A percentile compares a stretch with the other conserved stretches of the same genome.
These are phyloP conservation scores for Tricholoma hemisulphureum DNA, from an alignment of 768 basidiomycete species.

Conservation along the genomic window DNA sequence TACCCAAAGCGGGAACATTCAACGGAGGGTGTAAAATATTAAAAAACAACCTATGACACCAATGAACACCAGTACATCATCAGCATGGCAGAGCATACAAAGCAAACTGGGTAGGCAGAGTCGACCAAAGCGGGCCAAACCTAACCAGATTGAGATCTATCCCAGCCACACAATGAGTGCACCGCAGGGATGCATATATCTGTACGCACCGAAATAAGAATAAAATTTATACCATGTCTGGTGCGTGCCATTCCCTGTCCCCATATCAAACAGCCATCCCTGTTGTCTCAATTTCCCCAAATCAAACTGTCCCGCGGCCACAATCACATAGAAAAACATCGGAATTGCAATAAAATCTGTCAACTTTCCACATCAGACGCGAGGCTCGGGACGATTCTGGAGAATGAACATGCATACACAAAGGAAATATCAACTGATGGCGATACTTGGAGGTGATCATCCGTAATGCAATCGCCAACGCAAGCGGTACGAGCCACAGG, in stretches of 20 bases:
- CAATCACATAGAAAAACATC: constrained; percentile 77
- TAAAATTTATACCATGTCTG: constrained; percentile 85
- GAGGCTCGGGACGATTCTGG: not conserved
- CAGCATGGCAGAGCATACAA: constrained; percentile 51
- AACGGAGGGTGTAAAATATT: constrained; percentile 82
- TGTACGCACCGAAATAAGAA: constrained; percentile 64
- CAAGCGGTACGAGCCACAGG: constrained; percentile 80
- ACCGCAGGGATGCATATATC: not conserved
- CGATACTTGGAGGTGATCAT: constrained; percentile 76
- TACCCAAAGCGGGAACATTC: constrained; percentile 87
- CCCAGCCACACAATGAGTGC: not conserved
- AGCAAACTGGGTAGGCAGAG: constrained; percentile 92
- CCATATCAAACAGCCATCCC: constrained; percentile 89
- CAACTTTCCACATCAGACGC: not conserved
- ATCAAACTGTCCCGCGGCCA: constrained; percentile 60
- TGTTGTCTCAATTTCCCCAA: constrained; percentile 54
- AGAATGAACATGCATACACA: constrained; percentile 51
- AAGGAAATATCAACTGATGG: constrained; percentile 90
- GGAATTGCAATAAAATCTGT: constrained; percentile 82
- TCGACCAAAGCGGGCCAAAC: constrained; percentile 71
- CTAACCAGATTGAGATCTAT: constrained; percentile 61
- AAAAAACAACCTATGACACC: constrained; percentile 64
- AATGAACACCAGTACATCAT: not conserved
- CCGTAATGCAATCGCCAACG: constrained; percentile 73
- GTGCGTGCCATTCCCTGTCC: constrained; percentile 23